These are phyloP conservation scores for Exophiala phaeomuriformis DNA, from an alignment of 2,329 filamentous ascomycete species.

Conservation along the genomic window DNA sequence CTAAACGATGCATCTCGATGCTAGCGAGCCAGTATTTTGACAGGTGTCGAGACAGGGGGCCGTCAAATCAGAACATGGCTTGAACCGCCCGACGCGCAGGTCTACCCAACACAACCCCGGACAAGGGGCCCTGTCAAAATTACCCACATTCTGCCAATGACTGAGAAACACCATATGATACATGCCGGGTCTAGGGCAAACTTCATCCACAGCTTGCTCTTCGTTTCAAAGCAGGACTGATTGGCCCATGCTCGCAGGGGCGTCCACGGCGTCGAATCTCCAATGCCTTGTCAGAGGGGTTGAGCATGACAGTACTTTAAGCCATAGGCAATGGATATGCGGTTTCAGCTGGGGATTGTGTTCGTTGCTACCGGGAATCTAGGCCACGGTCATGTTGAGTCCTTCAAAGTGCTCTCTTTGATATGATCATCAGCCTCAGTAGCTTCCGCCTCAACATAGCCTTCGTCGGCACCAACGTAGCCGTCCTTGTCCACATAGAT, in stretches of 20 bases:
- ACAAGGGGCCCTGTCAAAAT: background rate
- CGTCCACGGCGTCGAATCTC: background rate
- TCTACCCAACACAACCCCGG: background rate
- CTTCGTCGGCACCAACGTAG: conserved; percentile 23
- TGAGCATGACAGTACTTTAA: no score
- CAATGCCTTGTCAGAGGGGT: no score
- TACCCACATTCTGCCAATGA: background rate
- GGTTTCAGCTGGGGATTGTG: background rate
- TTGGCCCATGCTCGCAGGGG: background rate
- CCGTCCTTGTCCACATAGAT: conserved; percentile 19
- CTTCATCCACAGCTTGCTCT: background rate
- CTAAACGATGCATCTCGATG: background rate
- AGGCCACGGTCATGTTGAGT: background rate
- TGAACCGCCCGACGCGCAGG: background rate
- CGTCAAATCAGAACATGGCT: background rate
- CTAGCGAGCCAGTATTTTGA: background rate
- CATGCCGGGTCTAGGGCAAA: background rate
- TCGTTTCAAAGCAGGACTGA: background rate
- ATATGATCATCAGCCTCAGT: conserved; percentile 6
- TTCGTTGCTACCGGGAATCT: background rate
- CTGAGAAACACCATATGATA: background rate
- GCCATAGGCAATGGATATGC: no score
- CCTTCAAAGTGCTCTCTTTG: conserved; percentile 6
- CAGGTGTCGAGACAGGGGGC: background rate
- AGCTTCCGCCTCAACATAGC: conserved; percentile 22